Evolutionary conservation across 2,329 filamentous ascomycete genomes (phyloP), one percentile per base, ranked within the genome.

Genomic region (Fusarium sp.): DNA sequence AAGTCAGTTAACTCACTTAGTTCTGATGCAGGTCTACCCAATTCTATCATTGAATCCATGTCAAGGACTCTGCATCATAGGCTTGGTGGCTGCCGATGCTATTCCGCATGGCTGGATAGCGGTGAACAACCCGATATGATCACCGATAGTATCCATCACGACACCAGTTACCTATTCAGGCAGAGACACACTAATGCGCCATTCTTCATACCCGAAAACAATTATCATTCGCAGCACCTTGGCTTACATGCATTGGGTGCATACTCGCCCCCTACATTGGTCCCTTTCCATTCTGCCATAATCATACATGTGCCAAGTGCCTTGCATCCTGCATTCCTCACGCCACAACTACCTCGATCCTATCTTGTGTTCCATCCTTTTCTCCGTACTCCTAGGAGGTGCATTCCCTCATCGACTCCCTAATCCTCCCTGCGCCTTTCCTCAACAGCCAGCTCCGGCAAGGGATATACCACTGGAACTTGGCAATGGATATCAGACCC

Each of bases 301-400:
- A 19, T 19, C 26, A 3, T 31, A 31, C 10, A 31, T 11, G 28
- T 31, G 28, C 26, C 49, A 33, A 65, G 39, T 38, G 60, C 52
- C 52, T 46, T 58, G 50, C 49, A 57, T 52, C 52, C 45, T 50
- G 31, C 67, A 60, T 56, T 70, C 66, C 49, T 70, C 52, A 45
- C 31, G 40, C 19, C 55, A 65, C 42, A 42, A 24, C 38, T 51
- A 40, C 53, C 40, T 52, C 22, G 39, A 28, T 22, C 34, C 36
- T 31, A 49, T 21, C 11, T 19, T 31, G 42, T 14, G 5, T 21
- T 36, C 11, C 33, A 24, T 42, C 50, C 21, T 50, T 34, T 17
- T 33, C 33, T 24, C 11, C 26, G 38, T 24, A 43, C 39, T 31
- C 28, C 42, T 52, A n/a, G 28, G 28, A 31, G 28, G 22, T 42